Evolutionary conservation across 208 protist genomes (phyloP).

Genomic region (Trichomonas vaginalis): DNA sequence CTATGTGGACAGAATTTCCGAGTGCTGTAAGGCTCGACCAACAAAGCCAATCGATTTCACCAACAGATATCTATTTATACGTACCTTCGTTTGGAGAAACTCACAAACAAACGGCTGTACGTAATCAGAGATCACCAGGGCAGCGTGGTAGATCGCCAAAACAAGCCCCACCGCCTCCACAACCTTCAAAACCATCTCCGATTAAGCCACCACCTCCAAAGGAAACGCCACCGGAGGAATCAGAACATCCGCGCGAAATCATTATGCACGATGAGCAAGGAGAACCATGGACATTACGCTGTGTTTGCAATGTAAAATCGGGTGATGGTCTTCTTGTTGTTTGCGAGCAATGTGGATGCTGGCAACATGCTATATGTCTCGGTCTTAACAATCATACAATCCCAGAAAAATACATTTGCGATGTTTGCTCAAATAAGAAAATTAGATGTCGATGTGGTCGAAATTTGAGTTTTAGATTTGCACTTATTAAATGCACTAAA

Average conservation of each 20-base stretch:
- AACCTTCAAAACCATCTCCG: no score
- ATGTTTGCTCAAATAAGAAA: not conserved
- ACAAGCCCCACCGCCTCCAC: not conserved
- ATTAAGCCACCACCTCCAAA: not conserved
- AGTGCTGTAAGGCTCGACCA: not conserved
- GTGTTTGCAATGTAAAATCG: not conserved
- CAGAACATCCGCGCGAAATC: not conserved
- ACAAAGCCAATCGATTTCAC: not conserved
- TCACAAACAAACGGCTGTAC: not conserved
- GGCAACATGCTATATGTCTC: conserved; percentile 8
- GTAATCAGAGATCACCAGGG: no score
- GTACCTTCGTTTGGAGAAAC: not conserved
- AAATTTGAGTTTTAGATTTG: not conserved
- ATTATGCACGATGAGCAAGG: not conserved
- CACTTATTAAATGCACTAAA: not conserved
- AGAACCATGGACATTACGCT: not conserved
- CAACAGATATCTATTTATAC: not conserved
- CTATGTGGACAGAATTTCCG: not conserved
- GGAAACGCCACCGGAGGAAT: not conserved
- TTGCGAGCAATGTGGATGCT: not conserved
- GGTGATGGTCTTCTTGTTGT: not conserved
- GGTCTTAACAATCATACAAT: not conserved
- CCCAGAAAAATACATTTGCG: conserved; percentile 4
- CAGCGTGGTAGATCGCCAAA: no score
- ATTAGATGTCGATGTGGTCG: not conserved